These are phyloP conservation scores for Aspergillus bombycis DNA, from an alignment of 2,329 filamentous ascomycete species.

Conservation along the genomic window DNA sequence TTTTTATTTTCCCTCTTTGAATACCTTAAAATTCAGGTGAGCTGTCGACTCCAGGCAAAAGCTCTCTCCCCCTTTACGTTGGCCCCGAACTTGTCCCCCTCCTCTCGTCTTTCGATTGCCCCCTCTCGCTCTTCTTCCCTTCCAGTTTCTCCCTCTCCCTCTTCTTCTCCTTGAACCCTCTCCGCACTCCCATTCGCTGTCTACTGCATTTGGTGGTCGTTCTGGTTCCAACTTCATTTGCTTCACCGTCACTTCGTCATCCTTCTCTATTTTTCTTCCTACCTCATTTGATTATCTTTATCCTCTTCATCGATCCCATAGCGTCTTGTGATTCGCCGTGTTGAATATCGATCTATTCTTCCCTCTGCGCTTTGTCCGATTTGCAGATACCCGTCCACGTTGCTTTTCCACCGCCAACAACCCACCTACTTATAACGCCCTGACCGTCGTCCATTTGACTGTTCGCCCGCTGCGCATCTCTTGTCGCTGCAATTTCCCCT, in stretches of 20 bases:
- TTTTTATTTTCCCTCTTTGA: not conserved
- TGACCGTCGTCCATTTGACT: constrained; percentile 1
- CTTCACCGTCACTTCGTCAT: not conserved
- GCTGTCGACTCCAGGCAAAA: constrained; percentile 1
- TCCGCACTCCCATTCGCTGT: not conserved
- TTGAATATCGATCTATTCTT: not conserved
- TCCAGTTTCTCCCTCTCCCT: not conserved
- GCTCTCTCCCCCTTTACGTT: not conserved
- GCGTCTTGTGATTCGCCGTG: not conserved
- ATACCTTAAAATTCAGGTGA: constrained; percentile 7
- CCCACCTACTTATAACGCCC: constrained; percentile 21
- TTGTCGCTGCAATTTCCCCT: not conserved
- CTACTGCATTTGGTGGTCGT: not conserved
- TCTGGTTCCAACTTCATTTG: not conserved
- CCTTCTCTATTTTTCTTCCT: not conserved
- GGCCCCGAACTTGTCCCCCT: not conserved
- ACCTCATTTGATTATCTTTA: not conserved
- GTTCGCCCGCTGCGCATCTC: not conserved
- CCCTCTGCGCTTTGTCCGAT: not conserved
- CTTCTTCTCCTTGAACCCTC: not conserved
- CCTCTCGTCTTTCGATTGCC: not conserved
- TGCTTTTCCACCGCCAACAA: constrained; percentile 22
- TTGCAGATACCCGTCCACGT: constrained; percentile 12
- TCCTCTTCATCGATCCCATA: not conserved
- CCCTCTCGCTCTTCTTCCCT: not conserved